Evolutionary conservation across 176 grass and related monocot species (phyloP).

Genomic region (Aegilops umbellulata): DNA sequence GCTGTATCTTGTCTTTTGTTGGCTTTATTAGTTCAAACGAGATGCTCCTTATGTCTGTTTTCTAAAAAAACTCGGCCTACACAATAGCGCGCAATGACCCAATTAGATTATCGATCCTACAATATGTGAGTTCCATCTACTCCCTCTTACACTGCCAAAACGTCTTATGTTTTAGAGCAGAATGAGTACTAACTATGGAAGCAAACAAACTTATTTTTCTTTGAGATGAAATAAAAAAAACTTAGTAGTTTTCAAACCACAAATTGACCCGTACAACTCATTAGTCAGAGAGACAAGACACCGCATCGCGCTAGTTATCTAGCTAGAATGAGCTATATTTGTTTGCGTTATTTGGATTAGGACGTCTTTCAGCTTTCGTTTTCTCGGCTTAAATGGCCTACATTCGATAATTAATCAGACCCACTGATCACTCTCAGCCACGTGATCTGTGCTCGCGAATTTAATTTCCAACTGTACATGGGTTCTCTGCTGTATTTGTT

Average conservation of each 20-base stretch:
- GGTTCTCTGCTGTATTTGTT: slow-evolving; percentile 16
- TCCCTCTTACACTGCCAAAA: too few relatives aligned
- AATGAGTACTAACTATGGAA: not conserved
- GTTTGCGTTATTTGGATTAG: not conserved
- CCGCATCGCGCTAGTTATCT: not conserved
- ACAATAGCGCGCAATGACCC: not conserved
- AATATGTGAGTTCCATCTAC: not conserved
- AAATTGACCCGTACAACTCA: not conserved
- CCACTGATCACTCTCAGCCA: not conserved
- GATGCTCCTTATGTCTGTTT: too few relatives aligned
- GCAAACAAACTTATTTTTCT: too few relatives aligned
- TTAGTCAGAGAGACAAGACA: not conserved
- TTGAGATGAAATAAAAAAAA: not conserved
- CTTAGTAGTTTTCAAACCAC: too few relatives aligned
- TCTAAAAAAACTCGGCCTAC: too few relatives aligned
- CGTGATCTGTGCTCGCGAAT: not conserved
- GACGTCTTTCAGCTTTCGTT: not conserved
- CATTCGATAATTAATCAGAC: not conserved
- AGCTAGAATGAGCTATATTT: not conserved
- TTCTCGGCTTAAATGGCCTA: slow-evolving; percentile 7
- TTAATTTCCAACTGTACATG: slow-evolving; percentile 12
- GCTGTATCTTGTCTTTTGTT: too few relatives aligned
- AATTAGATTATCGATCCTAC: not conserved
- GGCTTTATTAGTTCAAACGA: too few relatives aligned
- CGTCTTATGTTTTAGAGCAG: too few relatives aligned